Base-by-base conservation (phyloP, 768 basidiomycete genomes). In the Daedaleopsis sinensis region DNA sequence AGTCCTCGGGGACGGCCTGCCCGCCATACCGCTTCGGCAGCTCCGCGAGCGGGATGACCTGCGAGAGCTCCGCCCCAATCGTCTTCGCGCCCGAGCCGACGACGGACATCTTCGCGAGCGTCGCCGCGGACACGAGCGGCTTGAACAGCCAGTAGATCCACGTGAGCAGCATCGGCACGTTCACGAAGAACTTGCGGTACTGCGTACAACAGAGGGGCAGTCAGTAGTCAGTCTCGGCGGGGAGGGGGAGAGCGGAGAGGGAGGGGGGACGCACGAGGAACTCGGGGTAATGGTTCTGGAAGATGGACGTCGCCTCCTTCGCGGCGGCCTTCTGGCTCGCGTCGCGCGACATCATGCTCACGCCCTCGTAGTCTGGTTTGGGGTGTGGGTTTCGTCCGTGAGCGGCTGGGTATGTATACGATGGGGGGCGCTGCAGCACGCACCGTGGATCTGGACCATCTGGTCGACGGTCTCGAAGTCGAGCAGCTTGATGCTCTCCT, bases 61-160 rank as follows among this genome's bases (percentile, higher is more conserved):
- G 81, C n/a, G 81, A 70, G 13, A 94, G 78, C 1, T 85, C 85
- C 64, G 83, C 83, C 58, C 80, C 78, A 47, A 93, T 84, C 0
- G 82, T 75, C 59, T 78, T 73, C n/a, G 80, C 72, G 16, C 90
- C 85, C 23, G 80, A 78, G 44, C 91, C 91, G 18, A 91, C 88
- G 39, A 93, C 87, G 37, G 79, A 76, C 88, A 94, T 90, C 79
- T 93, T 94, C 9, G 87, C 86, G 37, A 91, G 70, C n/a, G 92
- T 93, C 32, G 82, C 82, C 8, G 89, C 72, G 1, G 91, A 83
- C 15, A 94, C 71, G 63, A 94, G 70, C 0, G 90, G 82, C 70
- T 88, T 93, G 80, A 93, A 93, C 21, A 77, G 61, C 91, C 91
- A 93, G 76, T 91, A 94, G 61, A 94, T 81, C 91, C 91, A 93